Conservation (phyloP, 176 grass and related monocot species). For the Cenchrus americanus region DNA sequence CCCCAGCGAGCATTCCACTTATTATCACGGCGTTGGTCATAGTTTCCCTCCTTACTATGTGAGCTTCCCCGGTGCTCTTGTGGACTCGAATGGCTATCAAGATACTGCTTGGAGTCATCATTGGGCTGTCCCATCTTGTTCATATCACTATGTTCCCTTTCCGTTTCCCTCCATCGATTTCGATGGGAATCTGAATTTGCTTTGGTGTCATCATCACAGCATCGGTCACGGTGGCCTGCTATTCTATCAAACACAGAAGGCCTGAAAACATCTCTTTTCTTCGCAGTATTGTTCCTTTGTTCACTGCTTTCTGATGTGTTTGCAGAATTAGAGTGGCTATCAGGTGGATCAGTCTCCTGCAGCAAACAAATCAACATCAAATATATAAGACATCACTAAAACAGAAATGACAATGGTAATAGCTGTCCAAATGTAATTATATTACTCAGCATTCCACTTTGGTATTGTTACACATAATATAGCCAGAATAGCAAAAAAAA, state of each 20-base stretch:
- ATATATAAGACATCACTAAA: conserved; percentile 6
- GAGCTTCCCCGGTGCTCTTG: conserved; percentile 56
- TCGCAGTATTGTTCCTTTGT: conserved; percentile 40
- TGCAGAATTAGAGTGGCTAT: conserved; percentile 48
- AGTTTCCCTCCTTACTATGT: conserved; percentile 52
- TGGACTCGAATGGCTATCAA: conserved; percentile 51
- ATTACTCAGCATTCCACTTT: not conserved
- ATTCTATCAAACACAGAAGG: conserved; percentile 66
- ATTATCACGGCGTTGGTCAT: conserved; percentile 63
- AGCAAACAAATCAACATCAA: conserved; percentile 37
- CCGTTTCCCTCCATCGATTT: conserved; percentile 62
- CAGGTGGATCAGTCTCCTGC: conserved; percentile 65
- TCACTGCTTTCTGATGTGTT: conserved; percentile 52
- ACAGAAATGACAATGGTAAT: not conserved
- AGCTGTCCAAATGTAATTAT: conserved; percentile 25
- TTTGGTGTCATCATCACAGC: conserved; percentile 76
- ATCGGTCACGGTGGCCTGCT: conserved; percentile 55
- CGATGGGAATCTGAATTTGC: conserved; percentile 57
- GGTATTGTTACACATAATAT: not conserved
- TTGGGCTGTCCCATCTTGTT: conserved; percentile 47
- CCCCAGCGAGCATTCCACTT: conserved; percentile 82
- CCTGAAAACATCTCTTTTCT: conserved; percentile 82
- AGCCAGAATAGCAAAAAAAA: not conserved
- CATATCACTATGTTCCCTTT: conserved; percentile 59
- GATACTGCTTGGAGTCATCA: conserved; percentile 58